Base-by-base conservation (phyloP, 768 basidiomycete species). In the Boletus reticulatus region DNA sequence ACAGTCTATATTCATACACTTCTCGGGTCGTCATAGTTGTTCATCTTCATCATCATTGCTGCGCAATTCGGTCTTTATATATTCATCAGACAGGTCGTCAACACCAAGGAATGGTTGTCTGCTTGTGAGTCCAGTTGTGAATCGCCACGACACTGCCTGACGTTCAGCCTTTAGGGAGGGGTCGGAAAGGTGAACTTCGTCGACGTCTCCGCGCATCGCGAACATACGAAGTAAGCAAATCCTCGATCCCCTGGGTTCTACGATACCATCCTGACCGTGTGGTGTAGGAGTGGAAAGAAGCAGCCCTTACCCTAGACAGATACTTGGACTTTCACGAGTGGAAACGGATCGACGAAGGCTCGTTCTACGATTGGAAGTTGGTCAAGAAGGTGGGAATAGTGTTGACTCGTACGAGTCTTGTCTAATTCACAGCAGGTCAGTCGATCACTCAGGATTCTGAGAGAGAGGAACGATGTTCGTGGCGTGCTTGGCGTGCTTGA, bases 361-460 rank as follows among this genome's bases (percentile, higher is more conserved):
- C 85, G 2, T 97, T 88, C 61, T 98, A 95, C 68, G 97, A 98
- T 63, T 95, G 89, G 83, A 84, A 85, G 58, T 79, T 98, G 52
- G 85, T 96, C 19, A 78, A 81, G 58, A 92, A 89, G 79, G 88
- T 86, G 50, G 24, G 24, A 11, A 45, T 50, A n/a, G 19, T 36
- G 45, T 50, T 27, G 1, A 4, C 5, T 32, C 7, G n/a, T 31
- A 32, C 29, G 29, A 29, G 19, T 13, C 6, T 12, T 31, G 12
- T 46, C 37, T 58, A 4, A 59, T 34, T 12, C 43, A 12, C 8
- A n/a, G 11, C 46, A 85, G 84, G 92, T 96, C 27, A 81, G 81
- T 60, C 80, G 82, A 34, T 95, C 93, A 1, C 74, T 98, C 49
- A 82, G 74, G 56, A 80, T 75, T 22, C 71, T 94, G 29, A 77